Base-by-base conservation (phyloP, 208 protist species). In the Leishmania major region DNA sequence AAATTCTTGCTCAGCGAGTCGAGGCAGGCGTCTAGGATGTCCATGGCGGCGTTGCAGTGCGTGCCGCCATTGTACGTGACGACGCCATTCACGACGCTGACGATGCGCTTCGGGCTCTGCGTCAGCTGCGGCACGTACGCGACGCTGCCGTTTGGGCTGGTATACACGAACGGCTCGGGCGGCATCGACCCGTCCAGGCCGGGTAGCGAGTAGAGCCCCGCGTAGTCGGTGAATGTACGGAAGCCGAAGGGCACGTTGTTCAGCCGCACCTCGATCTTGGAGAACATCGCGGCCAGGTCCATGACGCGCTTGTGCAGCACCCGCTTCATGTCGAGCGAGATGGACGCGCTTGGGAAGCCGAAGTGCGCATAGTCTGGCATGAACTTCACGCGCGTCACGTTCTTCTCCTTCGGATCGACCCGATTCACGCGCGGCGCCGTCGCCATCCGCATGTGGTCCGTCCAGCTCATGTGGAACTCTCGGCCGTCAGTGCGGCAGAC, bases 51-150 rank as follows among this genome's bases (percentile, higher is more conserved):
- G 81, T 97, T 99, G 75, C 99, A 99, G 90, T 99, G 99, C 25
- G 94, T 99, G 51, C 99, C 99, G 74, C 99, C 99, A 72, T 99
- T 98, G 69, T 91, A 95, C 11, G 99, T 99, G 40, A 97, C 94
- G 67, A 99, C 99, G 59, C 93, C 96, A 86, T 99, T 99, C 57
- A 99, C 99, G 10, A 99, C 95, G 82, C 92, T 91, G n/a, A 99
- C 94, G 47, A 99, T 93, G 93, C 99, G 99, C 80, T 93, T 92
- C 47, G 92, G 83, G 64, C 93, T 91, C 19, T 91, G 85, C 45
- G 81, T 82, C n/a, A 98, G 84, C 76, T 99, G 97, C 75, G 98
- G 96, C 77, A 98, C 88, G 74, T 92, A 96, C 40, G 94, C 92
- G 76, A 98, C 78, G 45, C 86, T 86, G 70, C 92, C 93, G 78